Base-by-base conservation (phyloP, 2,329 filamentous ascomycete genomes). In the Venturia asperata region DNA sequence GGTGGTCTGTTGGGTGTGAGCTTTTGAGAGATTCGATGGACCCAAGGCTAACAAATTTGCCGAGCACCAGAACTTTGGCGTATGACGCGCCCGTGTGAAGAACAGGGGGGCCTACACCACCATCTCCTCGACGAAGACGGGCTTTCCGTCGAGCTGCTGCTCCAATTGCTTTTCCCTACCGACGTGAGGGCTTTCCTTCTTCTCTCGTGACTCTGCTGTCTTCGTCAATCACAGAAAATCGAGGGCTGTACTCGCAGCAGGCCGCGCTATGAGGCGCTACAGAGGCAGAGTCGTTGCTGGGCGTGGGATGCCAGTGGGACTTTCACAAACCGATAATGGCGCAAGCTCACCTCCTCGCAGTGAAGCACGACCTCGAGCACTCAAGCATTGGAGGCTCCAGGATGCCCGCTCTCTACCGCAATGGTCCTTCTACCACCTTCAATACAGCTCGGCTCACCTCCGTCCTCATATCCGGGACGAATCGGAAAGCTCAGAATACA, bases 251-350 rank as follows among this genome's bases (percentile, higher is more conserved):
- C n/a, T 58, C 52, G 52, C 27, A 27, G 30, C 52, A 58, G n/a
- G 30, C 52, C 52, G 52, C 34, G 30, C 52, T 58, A n/a, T 37
- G 52, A 34, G 7, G 30, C 30, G 27, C 52, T 34, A n/a, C 52
- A 37, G 30, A 58, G 52, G 52, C 52, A 37, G 30, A 58, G 52
- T 27, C 52, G 52, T 58, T 37, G 9, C 52, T 58, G 52, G 52
- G 52, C 52, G 52, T 58, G 52, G 52, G 52, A 58, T 58, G 30
- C 15, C 15, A 21, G 52, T 37, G 52, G 30, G 15, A 37, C 30
- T 37, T 9, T 52, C 47, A 30, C 13, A n/a, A 34, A 21, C 21
- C 9, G 52, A 37, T 55, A 37, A 58, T 58, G 15, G 27, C 30
- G 52, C 52, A 34, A 21, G 27, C 19, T 24, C 49, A 30, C 24